Percentiles rank a stretch among this genome's conserved stretches.
Evolutionary conservation across 1,139 yeast genomes (phyloP).

Genomic region (Saccharomyces hybrid): DNA sequence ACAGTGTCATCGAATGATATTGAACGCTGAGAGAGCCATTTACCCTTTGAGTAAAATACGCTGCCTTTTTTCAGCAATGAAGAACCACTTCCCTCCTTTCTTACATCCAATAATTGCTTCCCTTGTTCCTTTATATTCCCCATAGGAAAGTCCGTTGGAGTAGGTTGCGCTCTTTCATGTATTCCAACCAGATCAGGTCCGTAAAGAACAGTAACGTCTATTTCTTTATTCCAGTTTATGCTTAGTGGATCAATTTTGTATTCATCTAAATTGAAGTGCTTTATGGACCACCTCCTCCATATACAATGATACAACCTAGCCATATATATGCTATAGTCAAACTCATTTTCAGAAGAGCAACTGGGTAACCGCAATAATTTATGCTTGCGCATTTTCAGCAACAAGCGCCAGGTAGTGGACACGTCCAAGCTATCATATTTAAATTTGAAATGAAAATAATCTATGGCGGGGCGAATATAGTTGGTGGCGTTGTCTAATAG

Average conservation of each 20-base stretch:
- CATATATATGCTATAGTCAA: conserved; percentile 25
- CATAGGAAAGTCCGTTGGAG: neutral
- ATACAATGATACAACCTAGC: conserved; percentile 29
- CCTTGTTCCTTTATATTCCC: neutral
- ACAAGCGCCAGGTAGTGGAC: conserved; percentile 22
- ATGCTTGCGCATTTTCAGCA: conserved; percentile 26
- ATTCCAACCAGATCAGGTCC: conserved; percentile 25
- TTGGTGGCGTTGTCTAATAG: conserved; percentile 30
- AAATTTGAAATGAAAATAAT: conserved; percentile 25
- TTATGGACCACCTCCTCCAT: conserved; percentile 31
- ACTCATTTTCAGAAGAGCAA: conserved; percentile 27
- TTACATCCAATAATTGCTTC: neutral
- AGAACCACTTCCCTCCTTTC: neutral
- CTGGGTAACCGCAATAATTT: conserved; percentile 27
- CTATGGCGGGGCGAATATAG: conserved; percentile 25
- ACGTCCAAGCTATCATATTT: conserved; percentile 13
- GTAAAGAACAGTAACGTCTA: conserved; percentile 28
- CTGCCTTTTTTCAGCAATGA: neutral
- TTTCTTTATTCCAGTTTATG: conserved; percentile 31
- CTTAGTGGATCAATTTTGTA: conserved; percentile 22
- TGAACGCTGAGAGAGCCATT: neutral
- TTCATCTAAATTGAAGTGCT: conserved; percentile 11
- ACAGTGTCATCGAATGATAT: conserved; percentile 17
- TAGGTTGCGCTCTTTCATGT: neutral
- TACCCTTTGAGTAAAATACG: neutral